phyloP scores from a whole-genome alignment of 768 basidiomycete genomes.

The Pluteus cervinus region DNA sequence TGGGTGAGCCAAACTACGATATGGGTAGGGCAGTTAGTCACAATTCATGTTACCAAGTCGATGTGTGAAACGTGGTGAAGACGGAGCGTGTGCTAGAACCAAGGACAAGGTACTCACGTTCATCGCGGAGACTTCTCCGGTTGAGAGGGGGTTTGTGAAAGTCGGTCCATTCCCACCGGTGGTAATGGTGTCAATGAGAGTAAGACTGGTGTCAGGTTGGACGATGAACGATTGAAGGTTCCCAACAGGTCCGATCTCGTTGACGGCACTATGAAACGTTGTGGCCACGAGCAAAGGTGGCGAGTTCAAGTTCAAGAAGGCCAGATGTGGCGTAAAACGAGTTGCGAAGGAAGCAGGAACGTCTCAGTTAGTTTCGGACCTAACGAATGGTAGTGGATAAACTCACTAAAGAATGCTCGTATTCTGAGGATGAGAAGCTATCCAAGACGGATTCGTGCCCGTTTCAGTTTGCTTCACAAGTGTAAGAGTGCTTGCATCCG shows the following conservation, averaged over 20 bases:
- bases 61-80: too few species aligned
- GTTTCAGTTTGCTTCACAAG: slow-evolving; percentile 42
- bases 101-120: too few species aligned
- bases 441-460: slow-evolving; percentile 55
- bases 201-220: slow-evolving; percentile 36
- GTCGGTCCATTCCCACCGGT: slow-evolving; percentile 48
- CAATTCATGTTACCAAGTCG: too few species aligned
- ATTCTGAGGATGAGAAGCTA: slow-evolving; percentile 49
- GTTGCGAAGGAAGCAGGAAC: too few species aligned
- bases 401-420: slow-evolving; percentile 57
- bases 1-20: slow-evolving; percentile 52
- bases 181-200: slow-evolving; percentile 43
- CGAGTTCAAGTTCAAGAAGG: too few species aligned
- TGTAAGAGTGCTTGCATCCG: slow-evolving; percentile 40
- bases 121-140: slow-evolving; percentile 50
- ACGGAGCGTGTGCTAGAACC: too few species aligned
- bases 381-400: neutral
- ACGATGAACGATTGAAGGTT: slow-evolving; percentile 56
- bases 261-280: slow-evolving; percentile 41
- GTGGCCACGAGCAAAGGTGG: too few species aligned
- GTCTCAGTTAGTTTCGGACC: neutral
- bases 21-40: too few species aligned
- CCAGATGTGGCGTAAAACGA: too few species aligned
- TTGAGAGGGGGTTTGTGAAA: slow-evolving; percentile 43
- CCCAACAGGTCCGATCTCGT: slow-evolving; percentile 43